These are phyloP conservation scores for Xylaria telfairii DNA, from an alignment of 495 filamentous ascomycete genomes.

Conservation along the genomic window DNA sequence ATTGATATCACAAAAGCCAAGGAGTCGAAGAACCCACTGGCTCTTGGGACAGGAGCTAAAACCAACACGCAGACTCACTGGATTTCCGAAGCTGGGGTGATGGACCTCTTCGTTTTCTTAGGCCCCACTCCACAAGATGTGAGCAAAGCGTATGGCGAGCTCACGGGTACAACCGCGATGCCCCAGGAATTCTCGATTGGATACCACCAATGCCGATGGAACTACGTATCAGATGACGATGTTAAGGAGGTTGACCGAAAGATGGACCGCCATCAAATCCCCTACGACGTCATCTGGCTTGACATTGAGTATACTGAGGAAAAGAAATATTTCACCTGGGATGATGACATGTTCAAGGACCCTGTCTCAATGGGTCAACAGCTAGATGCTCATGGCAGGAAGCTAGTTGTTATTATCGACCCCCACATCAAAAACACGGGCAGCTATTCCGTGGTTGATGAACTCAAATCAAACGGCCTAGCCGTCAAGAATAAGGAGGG, in stretches of 20 bases:
- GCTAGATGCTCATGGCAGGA: constrained; percentile 79
- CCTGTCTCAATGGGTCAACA: constrained; percentile 88
- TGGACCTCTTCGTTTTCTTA: constrained; percentile 94
- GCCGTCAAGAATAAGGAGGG: constrained; percentile 89
- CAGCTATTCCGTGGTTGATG: constrained; percentile 74
- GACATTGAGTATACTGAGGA: constrained; percentile 96
- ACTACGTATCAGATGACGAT: constrained; percentile 96
- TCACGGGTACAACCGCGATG: constrained; percentile 92
- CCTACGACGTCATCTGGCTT: constrained; percentile 98
- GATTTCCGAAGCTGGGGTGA: constrained; percentile 88
- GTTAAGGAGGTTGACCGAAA: constrained; percentile 95
- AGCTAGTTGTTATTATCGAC: constrained; percentile 94
- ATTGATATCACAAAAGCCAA: constrained; percentile 89
- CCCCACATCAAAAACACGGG: constrained; percentile 95
- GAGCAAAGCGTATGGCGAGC: constrained; percentile 78
- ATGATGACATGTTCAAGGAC: constrained; percentile 81
- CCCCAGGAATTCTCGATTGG: constrained; percentile 90
- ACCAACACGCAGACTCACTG: constrained; percentile 90
- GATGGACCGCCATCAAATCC: constrained; percentile 92
- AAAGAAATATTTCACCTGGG: constrained; percentile 98
- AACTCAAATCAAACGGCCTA: constrained; percentile 81
- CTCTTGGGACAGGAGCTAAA: constrained; percentile 70
- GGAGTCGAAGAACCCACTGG: constrained; percentile 74
- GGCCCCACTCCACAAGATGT: constrained; percentile 84
- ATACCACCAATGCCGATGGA: constrained; percentile 98